Conservation (phyloP, 2,329 filamentous ascomycete genomes). For the Talaromyces sp. region DNA sequence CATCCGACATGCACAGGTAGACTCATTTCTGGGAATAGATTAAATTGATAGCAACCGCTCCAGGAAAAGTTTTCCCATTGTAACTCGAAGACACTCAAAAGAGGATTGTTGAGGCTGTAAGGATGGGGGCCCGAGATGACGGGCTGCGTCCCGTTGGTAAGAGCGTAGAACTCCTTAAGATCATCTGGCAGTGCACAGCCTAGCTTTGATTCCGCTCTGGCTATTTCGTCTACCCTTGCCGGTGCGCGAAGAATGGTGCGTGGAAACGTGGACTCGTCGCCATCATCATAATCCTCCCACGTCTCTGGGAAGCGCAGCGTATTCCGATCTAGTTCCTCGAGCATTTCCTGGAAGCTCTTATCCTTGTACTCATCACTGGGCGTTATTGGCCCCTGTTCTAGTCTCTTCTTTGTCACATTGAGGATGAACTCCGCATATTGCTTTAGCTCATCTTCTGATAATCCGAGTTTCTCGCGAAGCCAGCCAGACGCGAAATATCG, state of each 20-base stretch:
- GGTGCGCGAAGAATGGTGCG: conserved; percentile 9
- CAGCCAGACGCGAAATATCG: conserved; percentile 12
- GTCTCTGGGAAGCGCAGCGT: neutral
- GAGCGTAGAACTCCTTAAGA: conserved; percentile 9
- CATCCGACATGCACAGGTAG: neutral
- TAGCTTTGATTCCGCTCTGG: neutral
- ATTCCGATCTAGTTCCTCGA: conserved; percentile 3
- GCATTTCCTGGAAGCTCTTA: conserved; percentile 3
- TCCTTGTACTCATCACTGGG: neutral
- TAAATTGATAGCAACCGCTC: neutral
- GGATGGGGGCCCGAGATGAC: neutral
- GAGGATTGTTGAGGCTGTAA: neutral
- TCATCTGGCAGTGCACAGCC: conserved; percentile 8
- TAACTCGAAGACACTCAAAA: neutral
- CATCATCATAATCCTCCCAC: neutral
- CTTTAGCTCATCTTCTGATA: conserved; percentile 1
- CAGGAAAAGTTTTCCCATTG: conserved; percentile 1
- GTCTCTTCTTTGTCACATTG: conserved; percentile 3
- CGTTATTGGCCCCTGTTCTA: neutral
- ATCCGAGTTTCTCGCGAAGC: conserved; percentile 4
- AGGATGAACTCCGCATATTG: neutral
- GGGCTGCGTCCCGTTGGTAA: conserved; percentile 10
- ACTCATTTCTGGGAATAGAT: neutral
- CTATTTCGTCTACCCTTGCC: neutral
- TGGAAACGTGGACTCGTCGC: neutral